Evolutionary conservation across 345 rosid species (phyloP).

Genomic region (Citrus australasica): DNA sequence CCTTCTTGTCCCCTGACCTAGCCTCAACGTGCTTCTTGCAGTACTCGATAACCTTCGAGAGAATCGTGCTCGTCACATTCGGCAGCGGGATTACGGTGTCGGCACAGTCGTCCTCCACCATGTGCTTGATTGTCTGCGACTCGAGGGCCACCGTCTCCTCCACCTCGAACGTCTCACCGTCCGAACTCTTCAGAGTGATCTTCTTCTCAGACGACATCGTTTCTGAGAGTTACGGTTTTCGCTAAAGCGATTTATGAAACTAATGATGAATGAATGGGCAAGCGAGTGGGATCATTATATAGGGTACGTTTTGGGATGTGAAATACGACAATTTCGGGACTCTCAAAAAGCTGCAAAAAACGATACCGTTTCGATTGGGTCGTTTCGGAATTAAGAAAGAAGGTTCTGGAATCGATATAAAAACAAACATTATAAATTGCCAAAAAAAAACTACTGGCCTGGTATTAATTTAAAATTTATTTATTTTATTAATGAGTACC

Average conservation of each 20-base stretch:
- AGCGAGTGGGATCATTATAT: neutral
- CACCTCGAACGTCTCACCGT: slow-evolving; percentile 53
- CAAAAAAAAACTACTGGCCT: no score
- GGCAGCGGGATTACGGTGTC: slow-evolving; percentile 52
- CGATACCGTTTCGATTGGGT: no score
- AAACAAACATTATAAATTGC: no score
- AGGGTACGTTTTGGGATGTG: neutral
- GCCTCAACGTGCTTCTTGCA: slow-evolving; percentile 51
- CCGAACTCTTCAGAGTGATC: slow-evolving; percentile 42
- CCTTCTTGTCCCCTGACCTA: slow-evolving; percentile 5
- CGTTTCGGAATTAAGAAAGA: no score
- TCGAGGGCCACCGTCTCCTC: slow-evolving; percentile 49
- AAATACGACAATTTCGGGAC: neutral
- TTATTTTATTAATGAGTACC: no score
- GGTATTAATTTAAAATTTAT: no score
- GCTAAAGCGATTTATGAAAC: rapidly evolving
- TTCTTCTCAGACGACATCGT: slow-evolving; percentile 22
- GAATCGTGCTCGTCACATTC: slow-evolving; percentile 50
- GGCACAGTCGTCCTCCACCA: slow-evolving; percentile 59
- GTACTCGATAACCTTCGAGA: slow-evolving; percentile 55
- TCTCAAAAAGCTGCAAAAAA: no score
- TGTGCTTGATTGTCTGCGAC: slow-evolving; percentile 54
- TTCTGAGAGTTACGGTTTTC: neutral
- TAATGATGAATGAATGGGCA: no score
- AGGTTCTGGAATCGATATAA: no score